Evolutionary conservation across 371 early-diverging fungal genomes (phyloP).

Genomic region (Mucor piriformis): DNA sequence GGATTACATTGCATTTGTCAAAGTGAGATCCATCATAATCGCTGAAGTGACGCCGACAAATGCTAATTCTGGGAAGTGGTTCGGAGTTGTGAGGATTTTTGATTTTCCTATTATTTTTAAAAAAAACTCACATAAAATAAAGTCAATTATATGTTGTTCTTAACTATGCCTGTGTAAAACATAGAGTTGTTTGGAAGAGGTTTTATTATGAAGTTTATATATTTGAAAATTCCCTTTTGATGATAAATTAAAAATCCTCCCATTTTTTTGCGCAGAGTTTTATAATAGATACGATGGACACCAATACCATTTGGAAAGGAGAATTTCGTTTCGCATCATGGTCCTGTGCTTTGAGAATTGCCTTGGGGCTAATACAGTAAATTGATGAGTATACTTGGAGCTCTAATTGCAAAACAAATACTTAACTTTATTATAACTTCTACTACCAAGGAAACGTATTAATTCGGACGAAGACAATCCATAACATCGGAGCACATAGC

Average conservation of each 20-base stretch:
- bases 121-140: background rate
- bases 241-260: background rate
- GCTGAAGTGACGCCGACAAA: too few relatives aligned
- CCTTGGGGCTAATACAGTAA: background rate
- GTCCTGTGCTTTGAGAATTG: background rate
- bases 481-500: background rate
- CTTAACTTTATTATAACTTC: background rate
- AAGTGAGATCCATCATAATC: too few relatives aligned
- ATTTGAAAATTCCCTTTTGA: background rate
- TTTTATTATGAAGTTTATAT: background rate
- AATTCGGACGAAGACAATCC: conserved; percentile 2
- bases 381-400: background rate
- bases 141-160: background rate
- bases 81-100: background rate
- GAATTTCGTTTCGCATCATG: conserved; percentile 2
- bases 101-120: background rate
- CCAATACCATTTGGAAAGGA: background rate
- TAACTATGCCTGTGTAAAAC: background rate
- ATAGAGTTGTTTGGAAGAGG: background rate
- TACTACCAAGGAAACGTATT: conserved; percentile 1
- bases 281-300: background rate
- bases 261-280: background rate
- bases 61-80: too few relatives aligned
- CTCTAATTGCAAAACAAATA: background rate
- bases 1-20: too few relatives aligned